Conservation (phyloP, 202 grass and related monocot genomes). For the Brachypodium distachyon region DNA sequence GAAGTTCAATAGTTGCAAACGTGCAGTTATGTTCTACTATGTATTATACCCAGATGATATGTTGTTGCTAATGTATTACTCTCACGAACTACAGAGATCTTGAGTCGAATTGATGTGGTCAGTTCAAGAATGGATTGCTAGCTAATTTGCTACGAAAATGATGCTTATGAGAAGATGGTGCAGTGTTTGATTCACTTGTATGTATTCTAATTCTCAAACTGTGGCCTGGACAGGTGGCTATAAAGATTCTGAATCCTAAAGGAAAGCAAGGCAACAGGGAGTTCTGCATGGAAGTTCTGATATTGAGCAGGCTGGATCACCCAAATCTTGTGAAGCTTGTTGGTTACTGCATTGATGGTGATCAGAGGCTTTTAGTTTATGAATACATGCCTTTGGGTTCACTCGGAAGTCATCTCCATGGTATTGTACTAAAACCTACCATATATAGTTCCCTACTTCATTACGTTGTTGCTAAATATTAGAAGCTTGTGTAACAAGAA, state of each 20-base stretch:
- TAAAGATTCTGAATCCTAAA: slow-evolving; percentile 71
- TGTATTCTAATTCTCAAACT: slow-evolving; percentile 19
- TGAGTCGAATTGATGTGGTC: background rate
- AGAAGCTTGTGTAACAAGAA: slow-evolving; percentile 8
- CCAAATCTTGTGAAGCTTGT: slow-evolving; percentile 87
- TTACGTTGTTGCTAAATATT: background rate
- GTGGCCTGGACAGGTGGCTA: slow-evolving; percentile 50
- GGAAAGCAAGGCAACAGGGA: slow-evolving; percentile 69
- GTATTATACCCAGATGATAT: background rate
- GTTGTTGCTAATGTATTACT: background rate
- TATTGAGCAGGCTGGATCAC: slow-evolving; percentile 68
- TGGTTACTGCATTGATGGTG: slow-evolving; percentile 60
- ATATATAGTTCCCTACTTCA: slow-evolving; percentile 4
- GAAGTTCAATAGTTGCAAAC: background rate
- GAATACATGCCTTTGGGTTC: slow-evolving; percentile 89
- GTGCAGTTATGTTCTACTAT: background rate
- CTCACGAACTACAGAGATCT: background rate
- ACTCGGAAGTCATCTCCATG: slow-evolving; percentile 64
- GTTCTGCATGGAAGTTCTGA: slow-evolving; percentile 65
- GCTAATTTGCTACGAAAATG: background rate
- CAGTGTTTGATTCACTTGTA: slow-evolving; percentile 5
- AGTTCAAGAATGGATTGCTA: background rate
- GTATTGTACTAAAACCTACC: slow-evolving; percentile 32
- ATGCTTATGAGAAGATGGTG: background rate
- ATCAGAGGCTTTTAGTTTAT: slow-evolving; percentile 89